A percentile compares a stretch with the other conserved stretches of the same genome.
phyloP scores from a whole-genome alignment of 2,329 filamentous ascomycete species.

The Talaromyces albobiverticillius region DNA sequence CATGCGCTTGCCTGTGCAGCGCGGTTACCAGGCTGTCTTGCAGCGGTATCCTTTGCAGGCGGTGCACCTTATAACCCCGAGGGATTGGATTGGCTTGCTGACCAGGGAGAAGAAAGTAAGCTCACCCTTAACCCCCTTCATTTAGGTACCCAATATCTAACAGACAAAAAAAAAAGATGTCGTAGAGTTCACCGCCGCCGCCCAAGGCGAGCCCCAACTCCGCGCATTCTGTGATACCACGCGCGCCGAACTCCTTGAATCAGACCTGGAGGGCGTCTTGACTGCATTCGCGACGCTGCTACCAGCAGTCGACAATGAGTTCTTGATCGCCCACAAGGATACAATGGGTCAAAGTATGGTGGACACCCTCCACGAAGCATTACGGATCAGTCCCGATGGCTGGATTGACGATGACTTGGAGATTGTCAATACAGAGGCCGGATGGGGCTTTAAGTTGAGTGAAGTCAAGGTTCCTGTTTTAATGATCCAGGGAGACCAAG shows the following conservation, averaged over 20 bases:
- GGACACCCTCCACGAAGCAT: not conserved
- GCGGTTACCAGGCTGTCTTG: conserved; percentile 1
- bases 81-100: conserved; percentile 3
- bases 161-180: not conserved
- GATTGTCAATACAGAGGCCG: not conserved
- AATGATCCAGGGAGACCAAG: conserved; percentile 1
- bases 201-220: not conserved
- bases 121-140: no score
- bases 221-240: conserved; percentile 4
- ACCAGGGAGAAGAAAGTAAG: conserved; percentile 9
- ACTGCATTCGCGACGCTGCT: not conserved
- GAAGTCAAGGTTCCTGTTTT: conserved; percentile 8
- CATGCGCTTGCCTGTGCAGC: conserved; percentile 6
- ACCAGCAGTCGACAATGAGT: conserved; percentile 7
- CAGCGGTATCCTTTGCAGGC: conserved; percentile 7
- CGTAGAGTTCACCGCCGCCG: not conserved
- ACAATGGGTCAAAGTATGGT: conserved; percentile 7
- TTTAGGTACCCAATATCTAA: not conserved
- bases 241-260: not conserved
- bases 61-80: not conserved
- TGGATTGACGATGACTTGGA: conserved; percentile 10
- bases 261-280: conserved; percentile 6
- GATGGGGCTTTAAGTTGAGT: conserved; percentile 8
- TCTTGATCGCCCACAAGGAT: not conserved
- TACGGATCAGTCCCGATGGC: not conserved